phyloP scores from a whole-genome alignment of 257 asterid species.

The Ilex aquifolium region DNA sequence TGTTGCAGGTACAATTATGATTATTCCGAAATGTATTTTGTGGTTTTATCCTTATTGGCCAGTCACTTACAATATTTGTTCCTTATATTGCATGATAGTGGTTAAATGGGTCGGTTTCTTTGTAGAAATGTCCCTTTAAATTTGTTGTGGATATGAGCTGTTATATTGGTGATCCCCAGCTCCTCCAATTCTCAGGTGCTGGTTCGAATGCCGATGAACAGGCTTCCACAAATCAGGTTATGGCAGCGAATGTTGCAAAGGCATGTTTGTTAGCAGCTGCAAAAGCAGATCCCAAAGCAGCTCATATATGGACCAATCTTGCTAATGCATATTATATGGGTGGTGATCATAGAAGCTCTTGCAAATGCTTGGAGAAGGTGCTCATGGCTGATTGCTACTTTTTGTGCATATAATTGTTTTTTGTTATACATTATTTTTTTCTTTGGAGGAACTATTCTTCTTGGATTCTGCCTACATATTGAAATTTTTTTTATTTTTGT shows the following conservation, averaged over 20 bases:
- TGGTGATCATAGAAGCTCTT: conserved; percentile 78
- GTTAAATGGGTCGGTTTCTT: no score
- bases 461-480: no score
- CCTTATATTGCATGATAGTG: neutral
- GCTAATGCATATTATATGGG: conserved; percentile 84
- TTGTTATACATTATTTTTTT: neutral
- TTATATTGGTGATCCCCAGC: conserved; percentile 3
- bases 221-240: conserved; percentile 41
- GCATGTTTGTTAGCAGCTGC: conserved; percentile 90
- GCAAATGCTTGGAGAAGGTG: conserved; percentile 94
- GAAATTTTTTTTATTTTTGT: no score
- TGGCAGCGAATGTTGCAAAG: conserved; percentile 69
- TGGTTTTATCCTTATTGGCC: neutral
- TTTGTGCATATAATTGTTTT: conserved; percentile 3
- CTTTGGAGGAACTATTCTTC: neutral
- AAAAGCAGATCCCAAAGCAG: conserved; percentile 74
- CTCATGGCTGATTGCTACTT: neutral
- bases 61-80: conserved; percentile 9
- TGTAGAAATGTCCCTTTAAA: no score
- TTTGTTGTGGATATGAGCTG: neutral
- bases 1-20: conserved; percentile 49
- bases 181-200: conserved; percentile 46
- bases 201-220: conserved; percentile 66
- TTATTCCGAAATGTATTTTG: neutral
- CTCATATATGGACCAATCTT: conserved; percentile 88